phyloP scores from a whole-genome alignment of 257 asterid species.

The Solanum bulbocastanum region DNA sequence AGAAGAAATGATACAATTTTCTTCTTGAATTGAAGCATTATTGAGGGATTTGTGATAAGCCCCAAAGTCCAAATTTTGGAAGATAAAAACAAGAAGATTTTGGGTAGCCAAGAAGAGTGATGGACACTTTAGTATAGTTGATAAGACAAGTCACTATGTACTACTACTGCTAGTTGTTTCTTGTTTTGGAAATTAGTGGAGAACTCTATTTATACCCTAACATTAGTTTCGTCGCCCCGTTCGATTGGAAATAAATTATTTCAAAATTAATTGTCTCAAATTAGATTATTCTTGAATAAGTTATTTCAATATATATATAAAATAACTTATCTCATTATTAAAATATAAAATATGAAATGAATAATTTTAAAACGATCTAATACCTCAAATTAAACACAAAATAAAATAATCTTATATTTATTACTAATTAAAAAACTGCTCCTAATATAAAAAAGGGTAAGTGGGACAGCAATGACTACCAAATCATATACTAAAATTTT shows the following conservation, averaged over 20 bases:
- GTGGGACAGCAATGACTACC: slow-evolving; percentile 6
- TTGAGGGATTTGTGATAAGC: background rate
- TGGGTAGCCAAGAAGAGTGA: background rate
- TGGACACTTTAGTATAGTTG: background rate
- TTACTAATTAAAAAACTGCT: too few species aligned
- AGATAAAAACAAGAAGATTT: background rate
- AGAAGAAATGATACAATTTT: background rate
- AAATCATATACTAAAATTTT: background rate
- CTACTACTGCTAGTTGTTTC: background rate
- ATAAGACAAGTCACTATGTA: background rate
- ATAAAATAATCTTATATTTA: too few species aligned
- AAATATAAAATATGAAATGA: too few species aligned
- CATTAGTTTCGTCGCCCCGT: rapidly evolving
- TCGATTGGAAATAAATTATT: too few species aligned
- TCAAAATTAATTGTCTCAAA: too few species aligned
- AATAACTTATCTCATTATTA: too few species aligned
- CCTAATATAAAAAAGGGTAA: background rate
- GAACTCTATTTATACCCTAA: background rate
- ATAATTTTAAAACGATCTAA: too few species aligned
- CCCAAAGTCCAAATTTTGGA: background rate
- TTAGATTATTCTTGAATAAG: too few species aligned
- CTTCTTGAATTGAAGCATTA: background rate
- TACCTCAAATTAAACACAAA: too few species aligned
- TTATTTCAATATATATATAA: too few species aligned
- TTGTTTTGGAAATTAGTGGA: background rate